A percentile compares a stretch with the other conserved stretches of the same genome.
Evolutionary conservation across 805 yeast genomes (phyloP).

Genomic region (Schwanniomyces sp.): DNA sequence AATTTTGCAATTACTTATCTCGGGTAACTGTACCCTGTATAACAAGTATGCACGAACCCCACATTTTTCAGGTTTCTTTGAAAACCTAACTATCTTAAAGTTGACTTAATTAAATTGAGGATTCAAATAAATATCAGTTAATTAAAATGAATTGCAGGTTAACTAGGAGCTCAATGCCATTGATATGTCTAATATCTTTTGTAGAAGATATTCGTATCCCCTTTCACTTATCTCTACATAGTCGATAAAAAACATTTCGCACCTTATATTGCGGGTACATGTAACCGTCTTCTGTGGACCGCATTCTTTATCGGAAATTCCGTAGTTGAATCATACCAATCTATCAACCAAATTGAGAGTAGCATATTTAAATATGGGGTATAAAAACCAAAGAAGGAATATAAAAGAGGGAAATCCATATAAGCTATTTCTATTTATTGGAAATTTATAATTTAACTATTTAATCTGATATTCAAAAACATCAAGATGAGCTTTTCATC

Average conservation of each 20-base stretch:
- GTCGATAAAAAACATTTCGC: background rate
- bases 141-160: background rate
- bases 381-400: background rate
- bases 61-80: background rate
- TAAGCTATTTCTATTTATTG: too few relatives aligned
- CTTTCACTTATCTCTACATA: background rate
- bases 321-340: background rate
- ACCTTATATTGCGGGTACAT: background rate
- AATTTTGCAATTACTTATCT: background rate
- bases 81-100: too few relatives aligned
- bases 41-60: background rate
- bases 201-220: too few relatives aligned
- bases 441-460: too few relatives aligned
- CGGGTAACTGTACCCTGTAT: background rate
- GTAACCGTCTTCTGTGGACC: background rate
- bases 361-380: background rate
- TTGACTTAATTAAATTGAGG: too few relatives aligned
- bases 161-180: too few relatives aligned
- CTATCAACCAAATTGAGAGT: background rate
- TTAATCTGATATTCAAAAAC: too few relatives aligned
- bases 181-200: too few relatives aligned
- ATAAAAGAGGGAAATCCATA: background rate
- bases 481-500: background rate
- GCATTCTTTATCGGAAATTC: background rate
- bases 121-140: too few relatives aligned